These are phyloP conservation scores for Termitomyces sp. DNA, from an alignment of 768 basidiomycete genomes.

Conservation along the genomic window DNA sequence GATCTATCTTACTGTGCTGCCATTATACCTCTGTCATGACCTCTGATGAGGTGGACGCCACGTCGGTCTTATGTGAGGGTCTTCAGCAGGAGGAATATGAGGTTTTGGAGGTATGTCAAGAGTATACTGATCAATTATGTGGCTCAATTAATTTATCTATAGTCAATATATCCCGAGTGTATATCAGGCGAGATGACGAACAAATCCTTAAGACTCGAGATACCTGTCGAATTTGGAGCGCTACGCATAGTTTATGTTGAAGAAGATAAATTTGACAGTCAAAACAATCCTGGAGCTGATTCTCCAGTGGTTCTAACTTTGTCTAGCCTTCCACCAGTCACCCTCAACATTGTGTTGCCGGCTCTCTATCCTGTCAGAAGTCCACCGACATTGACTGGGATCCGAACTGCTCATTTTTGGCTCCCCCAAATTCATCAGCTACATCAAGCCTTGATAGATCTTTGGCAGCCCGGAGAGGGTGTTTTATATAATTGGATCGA, in stretches of 20 bases:
- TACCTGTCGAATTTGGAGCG: conserved; percentile 55
- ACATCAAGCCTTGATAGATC: conserved; percentile 33
- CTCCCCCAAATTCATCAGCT: conserved; percentile 35
- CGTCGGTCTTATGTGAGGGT: conserved; percentile 19
- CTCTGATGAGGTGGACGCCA: background rate
- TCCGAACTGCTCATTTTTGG: conserved; percentile 59
- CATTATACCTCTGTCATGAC: background rate
- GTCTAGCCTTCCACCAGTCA: conserved; percentile 56
- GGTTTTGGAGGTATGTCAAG: conserved; percentile 47
- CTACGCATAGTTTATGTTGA: conserved; percentile 29
- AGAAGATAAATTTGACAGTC: background rate
- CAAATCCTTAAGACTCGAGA: conserved; percentile 47
- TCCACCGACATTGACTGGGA: conserved; percentile 49
- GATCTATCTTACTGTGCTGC: background rate
- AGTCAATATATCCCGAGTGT: conserved; percentile 81
- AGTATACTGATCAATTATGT: background rate
- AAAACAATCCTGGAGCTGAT: conserved; percentile 3
- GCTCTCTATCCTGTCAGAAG: conserved; percentile 45
- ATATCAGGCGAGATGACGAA: conserved; percentile 36
- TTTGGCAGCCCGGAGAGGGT: conserved; percentile 58
- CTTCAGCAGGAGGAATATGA: conserved; percentile 56
- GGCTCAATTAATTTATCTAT: background rate
- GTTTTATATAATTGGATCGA: conserved; percentile 71
- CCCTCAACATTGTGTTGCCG: conserved; percentile 49
- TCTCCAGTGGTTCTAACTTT: conserved; percentile 26